Evolutionary conservation across 1,139 yeast genomes (phyloP), one percentile per base, ranked within the genome.

Genomic region (Zygoascus hellenicus): DNA sequence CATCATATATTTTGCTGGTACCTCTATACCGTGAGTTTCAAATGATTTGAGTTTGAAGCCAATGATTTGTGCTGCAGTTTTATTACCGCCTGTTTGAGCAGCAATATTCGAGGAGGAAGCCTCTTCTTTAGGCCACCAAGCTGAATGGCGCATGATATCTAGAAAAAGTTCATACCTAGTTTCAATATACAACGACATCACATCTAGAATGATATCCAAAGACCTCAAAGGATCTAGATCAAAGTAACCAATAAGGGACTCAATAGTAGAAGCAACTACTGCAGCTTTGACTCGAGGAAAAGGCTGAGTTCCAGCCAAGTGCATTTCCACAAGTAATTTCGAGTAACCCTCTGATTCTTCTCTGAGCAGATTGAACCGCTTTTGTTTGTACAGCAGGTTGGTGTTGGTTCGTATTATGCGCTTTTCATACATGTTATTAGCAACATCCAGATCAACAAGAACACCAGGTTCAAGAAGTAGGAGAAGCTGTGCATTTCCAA

Each of bases 331-430:
- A 0, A 81, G 65, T 34, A 86, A 68, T 57, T 82, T 81, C 13
- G 95, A 67, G 64, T 78, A 92, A 1, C 97, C 98, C 61, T 83
- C 92, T 13, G 80, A 68, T 55, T 85, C 85, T 63, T 90, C 97
- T 47, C 81, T 78, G n/a, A 87, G 59, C 29, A 89, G 66, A 52
- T 87, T 87, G 66, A 70, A 89, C 52, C 85, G 80, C 58, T 77
- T 80, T 51, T 85, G 86, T 33, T 88, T 81, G 62, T 81, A 85
- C 54, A 78, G 54, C 17, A 61, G 50, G 19, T 64, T 58, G 59
- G 68, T 77, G 69, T 62, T 79, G 69, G 66, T 61, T 4, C 82
- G 65, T 33, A 76, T 69, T 15, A 67, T 59, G 15, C 71, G 62
- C 50, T 74, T 66, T 54, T 77, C 71, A 45, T 64, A 64, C 55